Conservation (phyloP, 768 basidiomycete genomes). For the Lentinula aciculospora region DNA sequence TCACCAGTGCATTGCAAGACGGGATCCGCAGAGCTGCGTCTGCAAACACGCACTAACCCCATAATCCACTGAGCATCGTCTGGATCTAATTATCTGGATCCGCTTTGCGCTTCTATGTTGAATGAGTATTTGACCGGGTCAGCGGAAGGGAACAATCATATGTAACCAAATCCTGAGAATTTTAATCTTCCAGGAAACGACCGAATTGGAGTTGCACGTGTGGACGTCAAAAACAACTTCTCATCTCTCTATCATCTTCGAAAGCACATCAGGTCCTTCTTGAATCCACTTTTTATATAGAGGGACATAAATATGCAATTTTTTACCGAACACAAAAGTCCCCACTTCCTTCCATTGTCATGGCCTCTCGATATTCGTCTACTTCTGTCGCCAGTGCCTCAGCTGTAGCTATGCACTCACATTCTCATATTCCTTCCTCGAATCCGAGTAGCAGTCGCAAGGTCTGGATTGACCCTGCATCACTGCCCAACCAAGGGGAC, state of each 20-base stretch:
- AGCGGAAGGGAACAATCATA: background rate
- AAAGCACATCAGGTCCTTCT: background rate
- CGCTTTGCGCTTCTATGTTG: background rate
- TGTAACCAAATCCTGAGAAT: background rate
- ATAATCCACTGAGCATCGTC: background rate
- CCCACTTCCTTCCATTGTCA: background rate
- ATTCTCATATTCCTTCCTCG: background rate
- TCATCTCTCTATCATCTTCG: slow-evolving; percentile 2
- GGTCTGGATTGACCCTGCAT: slow-evolving; percentile 62
- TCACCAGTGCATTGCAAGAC: background rate
- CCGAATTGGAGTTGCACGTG: slow-evolving; percentile 7
- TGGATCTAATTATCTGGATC: background rate
- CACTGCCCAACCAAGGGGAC: slow-evolving; percentile 55
- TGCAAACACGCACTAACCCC: slow-evolving; percentile 1
- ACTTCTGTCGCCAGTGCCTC: background rate
- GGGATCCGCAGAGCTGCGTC: slow-evolving; percentile 3
- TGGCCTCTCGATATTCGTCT: background rate
- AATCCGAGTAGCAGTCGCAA: slow-evolving; percentile 18
- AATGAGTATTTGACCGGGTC: slow-evolving; percentile 3
- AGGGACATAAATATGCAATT: background rate
- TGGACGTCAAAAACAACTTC: background rate
- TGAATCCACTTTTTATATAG: slow-evolving; percentile 2
- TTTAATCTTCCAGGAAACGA: slow-evolving; percentile 3
- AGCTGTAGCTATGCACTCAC: slow-evolving; percentile 2
- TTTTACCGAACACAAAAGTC: background rate